Evolutionary conservation across 2,329 filamentous ascomycete genomes (phyloP), one percentile per base, ranked within the genome.

Genomic region (Penicillium janthinellum): DNA sequence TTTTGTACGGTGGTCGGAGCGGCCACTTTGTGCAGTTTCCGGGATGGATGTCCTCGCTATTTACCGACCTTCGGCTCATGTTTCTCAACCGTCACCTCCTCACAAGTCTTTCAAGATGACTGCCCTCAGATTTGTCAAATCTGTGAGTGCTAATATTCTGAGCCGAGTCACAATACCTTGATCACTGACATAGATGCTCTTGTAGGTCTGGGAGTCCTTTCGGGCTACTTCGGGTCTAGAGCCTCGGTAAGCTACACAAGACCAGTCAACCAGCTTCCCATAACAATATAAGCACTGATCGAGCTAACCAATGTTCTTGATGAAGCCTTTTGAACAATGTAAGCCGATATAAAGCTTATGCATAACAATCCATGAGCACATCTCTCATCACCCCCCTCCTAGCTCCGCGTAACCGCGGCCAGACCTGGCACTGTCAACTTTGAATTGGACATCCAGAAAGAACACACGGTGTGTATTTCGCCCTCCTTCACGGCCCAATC

Each of bases 181-280:
- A 3, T 45, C 34, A 52, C 56, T 75, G 38, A 77, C 55, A 8
- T 31, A 7, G 20, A 35, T 51, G 20, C 55, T 55, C 51, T 41
- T 59, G 12, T 59, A 95, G 91, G 91, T 96, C 49, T 85, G 92
- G 81, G 89, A 90, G 74, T 93, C 91, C 1, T 97, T 97, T 76
- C 86, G 90, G 79, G 85, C 86, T 66, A 90, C 91, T 64, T 96
- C 92, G 5, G 93, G 93, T 6, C 79, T 98, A 20, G 94, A 97
- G 76, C 92, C 92, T 74, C 90, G 90, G 93, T 96, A 81, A 67
- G 76, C 44, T 48, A n/a, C 42, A 38, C 39, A 14, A n/a, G n/a
- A 38, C 39, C 17, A n/a, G n/a, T 38, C n/a, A 31, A 14, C 34
- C n/a, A 20, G 17, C 5, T 39, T 39, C 15, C 20, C 8, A 2